Percentiles rank a stretch among this genome's conserved stretches.
phyloP scores from a whole-genome alignment of 2,329 filamentous ascomycete genomes.

The Fusarium mangiferae region DNA sequence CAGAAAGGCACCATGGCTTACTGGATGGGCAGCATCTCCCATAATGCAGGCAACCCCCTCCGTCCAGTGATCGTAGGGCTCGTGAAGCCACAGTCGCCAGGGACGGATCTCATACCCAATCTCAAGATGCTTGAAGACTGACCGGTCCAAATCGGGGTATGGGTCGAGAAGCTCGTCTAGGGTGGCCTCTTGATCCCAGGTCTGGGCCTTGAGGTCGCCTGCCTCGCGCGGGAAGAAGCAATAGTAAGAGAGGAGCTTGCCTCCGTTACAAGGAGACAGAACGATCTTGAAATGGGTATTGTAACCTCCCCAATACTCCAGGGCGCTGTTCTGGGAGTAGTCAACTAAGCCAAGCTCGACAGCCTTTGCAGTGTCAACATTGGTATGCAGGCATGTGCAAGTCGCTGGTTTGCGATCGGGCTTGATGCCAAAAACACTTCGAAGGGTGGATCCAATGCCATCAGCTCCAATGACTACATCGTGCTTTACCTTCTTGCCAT shows the following conservation, averaged over 20 bases:
- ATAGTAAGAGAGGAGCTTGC: slow-evolving; percentile 2
- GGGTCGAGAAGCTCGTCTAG: background rate
- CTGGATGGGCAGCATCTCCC: background rate
- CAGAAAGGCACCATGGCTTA: background rate
- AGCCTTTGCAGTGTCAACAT: background rate
- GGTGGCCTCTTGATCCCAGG: background rate
- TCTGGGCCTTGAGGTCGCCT: background rate
- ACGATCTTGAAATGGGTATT: background rate
- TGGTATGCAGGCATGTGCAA: background rate
- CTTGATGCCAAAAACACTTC: background rate
- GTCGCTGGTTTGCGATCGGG: background rate
- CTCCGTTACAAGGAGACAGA: background rate
- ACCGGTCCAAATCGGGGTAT: background rate
- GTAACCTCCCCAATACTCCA: background rate
- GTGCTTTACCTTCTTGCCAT: background rate
- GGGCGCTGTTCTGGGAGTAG: background rate
- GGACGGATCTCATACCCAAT: background rate
- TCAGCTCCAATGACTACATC: background rate
- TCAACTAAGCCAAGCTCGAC: background rate
- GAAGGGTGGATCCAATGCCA: background rate
- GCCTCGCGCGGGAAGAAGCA: background rate
- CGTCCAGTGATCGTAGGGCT: background rate
- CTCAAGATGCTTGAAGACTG: background rate
- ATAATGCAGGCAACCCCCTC: background rate
- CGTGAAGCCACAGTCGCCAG: background rate